Evolutionary conservation across 2,329 filamentous ascomycete species (phyloP).

Genomic region (Escovopsis weberi): DNA sequence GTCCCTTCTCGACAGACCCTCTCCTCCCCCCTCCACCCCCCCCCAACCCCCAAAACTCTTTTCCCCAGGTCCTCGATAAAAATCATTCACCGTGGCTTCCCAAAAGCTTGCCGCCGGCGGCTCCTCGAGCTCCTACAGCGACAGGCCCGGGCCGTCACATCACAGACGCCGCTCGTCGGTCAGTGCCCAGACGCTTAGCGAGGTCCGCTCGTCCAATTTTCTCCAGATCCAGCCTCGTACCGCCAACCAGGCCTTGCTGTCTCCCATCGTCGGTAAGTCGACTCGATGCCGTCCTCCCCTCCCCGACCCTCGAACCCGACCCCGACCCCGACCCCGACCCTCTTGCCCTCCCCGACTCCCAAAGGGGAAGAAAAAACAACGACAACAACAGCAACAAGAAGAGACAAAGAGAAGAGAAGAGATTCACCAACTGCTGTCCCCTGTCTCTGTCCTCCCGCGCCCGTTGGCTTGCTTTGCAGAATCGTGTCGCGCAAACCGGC

Average conservation of each 20-base stretch:
- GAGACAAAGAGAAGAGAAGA: too few relatives aligned
- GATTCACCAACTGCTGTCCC: too few relatives aligned
- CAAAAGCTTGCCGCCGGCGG: constrained; percentile 34
- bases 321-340: neutral
- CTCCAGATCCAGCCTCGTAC: constrained; percentile 18
- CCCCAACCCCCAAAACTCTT: too few relatives aligned
- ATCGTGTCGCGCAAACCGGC: constrained; percentile 7
- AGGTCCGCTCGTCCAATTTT: constrained; percentile 17
- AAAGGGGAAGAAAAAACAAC: too few relatives aligned
- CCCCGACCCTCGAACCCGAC: neutral
- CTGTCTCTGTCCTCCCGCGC: constrained; percentile 1
- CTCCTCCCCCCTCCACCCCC: neutral
- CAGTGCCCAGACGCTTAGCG: constrained; percentile 15
- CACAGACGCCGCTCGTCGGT: constrained; percentile 36
- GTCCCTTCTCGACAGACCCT: constrained; percentile 1
- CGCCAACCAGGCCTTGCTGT: constrained; percentile 23
- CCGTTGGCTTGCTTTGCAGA: constrained; percentile 2
- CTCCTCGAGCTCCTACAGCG: constrained; percentile 40
- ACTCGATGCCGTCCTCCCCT: too few relatives aligned
- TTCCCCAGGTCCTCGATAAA: constrained; percentile 7
- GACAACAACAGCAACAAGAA: too few relatives aligned
- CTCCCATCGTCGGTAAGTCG: constrained; percentile 42
- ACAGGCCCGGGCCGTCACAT: constrained; percentile 31
- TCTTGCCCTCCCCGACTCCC: too few relatives aligned
- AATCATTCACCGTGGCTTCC: constrained; percentile 34